Conservation (phyloP, 805 yeast species). For the Debaryomyces hansenii region DNA sequence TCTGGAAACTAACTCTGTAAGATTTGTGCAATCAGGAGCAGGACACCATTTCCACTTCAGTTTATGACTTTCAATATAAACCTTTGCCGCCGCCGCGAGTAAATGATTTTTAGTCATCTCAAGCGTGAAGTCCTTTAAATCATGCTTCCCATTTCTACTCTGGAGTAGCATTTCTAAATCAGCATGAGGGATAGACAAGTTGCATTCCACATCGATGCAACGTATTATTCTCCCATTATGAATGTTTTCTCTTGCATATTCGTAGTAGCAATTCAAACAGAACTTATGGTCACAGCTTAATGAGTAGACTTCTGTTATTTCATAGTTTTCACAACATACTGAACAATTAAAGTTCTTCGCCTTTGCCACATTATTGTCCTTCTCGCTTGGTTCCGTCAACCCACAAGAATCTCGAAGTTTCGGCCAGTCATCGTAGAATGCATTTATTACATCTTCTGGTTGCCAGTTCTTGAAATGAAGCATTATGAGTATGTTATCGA, state of each 20-base stretch:
- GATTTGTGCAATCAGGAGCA: conserved; percentile 69
- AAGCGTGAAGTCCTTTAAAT: conserved; percentile 16
- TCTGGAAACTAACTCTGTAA: conserved; percentile 40
- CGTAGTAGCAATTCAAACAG: conserved; percentile 68
- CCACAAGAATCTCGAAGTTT: conserved; percentile 30
- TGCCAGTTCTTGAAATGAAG: conserved; percentile 41
- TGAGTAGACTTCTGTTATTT: conserved; percentile 37
- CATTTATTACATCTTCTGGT: conserved; percentile 36
- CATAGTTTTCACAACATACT: conserved; percentile 70
- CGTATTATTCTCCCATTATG: conserved; percentile 47
- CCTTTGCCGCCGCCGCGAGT: conserved; percentile 39
- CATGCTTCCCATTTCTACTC: conserved; percentile 1
- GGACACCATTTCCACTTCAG: conserved; percentile 76
- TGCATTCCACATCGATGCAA: conserved; percentile 67
- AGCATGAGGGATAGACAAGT: conserved; percentile 38
- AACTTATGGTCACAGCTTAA: conserved; percentile 70
- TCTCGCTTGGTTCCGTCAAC: conserved; percentile 9
- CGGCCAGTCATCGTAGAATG: conserved; percentile 31
- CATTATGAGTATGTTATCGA: conserved; percentile 34
- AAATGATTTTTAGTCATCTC: conserved; percentile 26
- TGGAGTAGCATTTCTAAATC: conserved; percentile 28
- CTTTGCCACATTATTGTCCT: conserved; percentile 10
- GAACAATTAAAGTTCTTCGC: conserved; percentile 45
- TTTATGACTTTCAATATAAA: conserved; percentile 51
- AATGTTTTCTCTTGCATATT: conserved; percentile 52